A percentile compares a stretch with the other conserved stretches of the same genome.
phyloP scores from a whole-genome alignment of 2,329 filamentous ascomycete species.

The Sporothrix schenckii region DNA sequence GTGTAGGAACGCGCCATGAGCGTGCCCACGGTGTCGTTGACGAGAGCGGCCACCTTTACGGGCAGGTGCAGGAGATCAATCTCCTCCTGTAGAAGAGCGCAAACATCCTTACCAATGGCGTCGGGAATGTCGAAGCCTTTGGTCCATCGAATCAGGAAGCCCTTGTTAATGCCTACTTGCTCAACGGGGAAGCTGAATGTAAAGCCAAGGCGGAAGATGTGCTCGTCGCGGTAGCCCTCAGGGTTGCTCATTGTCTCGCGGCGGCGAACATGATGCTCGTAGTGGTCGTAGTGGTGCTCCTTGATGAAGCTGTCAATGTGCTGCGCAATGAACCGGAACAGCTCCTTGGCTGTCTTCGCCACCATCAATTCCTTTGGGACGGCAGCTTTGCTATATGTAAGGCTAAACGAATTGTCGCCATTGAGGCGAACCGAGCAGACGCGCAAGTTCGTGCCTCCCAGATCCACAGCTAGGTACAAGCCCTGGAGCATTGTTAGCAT shows the following conservation, averaged over 20 bases:
- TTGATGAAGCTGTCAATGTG: slow-evolving; percentile 89
- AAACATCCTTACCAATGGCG: slow-evolving; percentile 91
- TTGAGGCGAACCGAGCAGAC: slow-evolving; percentile 94
- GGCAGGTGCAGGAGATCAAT: slow-evolving; percentile 85
- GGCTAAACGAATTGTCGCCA: slow-evolving; percentile 91
- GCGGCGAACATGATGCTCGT: slow-evolving; percentile 68
- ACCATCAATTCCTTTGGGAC: slow-evolving; percentile 91
- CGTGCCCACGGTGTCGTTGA: slow-evolving; percentile 97
- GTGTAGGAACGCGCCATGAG: slow-evolving; percentile 98
- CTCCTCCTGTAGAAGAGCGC: slow-evolving; percentile 82
- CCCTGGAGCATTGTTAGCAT: slow-evolving; percentile 58
- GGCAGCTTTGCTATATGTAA: slow-evolving; percentile 88
- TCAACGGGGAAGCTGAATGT: slow-evolving; percentile 98
- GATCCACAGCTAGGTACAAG: slow-evolving; percentile 91
- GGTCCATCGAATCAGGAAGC: slow-evolving; percentile 92
- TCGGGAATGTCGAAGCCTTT: slow-evolving; percentile 99
- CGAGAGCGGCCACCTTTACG: slow-evolving; percentile 90
- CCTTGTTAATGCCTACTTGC: slow-evolving; percentile 93
- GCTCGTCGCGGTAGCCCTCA: slow-evolving; percentile 66
- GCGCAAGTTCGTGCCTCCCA: slow-evolving; percentile 98
- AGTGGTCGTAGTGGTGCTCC: slow-evolving; percentile 85
- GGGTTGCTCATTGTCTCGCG: slow-evolving; percentile 63
- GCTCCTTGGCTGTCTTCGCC: slow-evolving; percentile 79
- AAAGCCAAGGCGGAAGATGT: slow-evolving; percentile 93
- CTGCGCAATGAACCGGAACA: slow-evolving; percentile 90